Evolutionary conservation across 1,139 yeast genomes (phyloP), one percentile per base, ranked within the genome.

Genomic region (Eremothecium gossypii): DNA sequence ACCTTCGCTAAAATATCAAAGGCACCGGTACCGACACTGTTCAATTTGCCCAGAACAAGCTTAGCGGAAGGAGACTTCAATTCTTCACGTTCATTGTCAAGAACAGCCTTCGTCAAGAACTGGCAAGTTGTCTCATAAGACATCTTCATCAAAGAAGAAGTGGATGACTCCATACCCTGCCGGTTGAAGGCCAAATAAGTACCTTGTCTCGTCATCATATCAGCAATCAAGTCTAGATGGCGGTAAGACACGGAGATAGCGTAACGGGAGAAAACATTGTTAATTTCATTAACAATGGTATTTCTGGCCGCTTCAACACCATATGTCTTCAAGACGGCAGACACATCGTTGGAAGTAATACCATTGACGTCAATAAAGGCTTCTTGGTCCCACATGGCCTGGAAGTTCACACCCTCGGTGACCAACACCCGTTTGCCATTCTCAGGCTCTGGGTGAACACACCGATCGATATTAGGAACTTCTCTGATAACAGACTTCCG

Each of bases 281-380:
- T 83, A 63, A 93, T 85, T 73, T 93, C 99, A 56, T 86, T 83
- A 33, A 89, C 97, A 69, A 93, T 85, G 32, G 98, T 91, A 64
- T 87, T 86, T 67, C 98, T 79, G 20, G 98, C 98, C 36, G 98
- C 98, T 67, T 93, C 99, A 43, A 91, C 98, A 65, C 99, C 99
- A 58, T 93, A 93, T 0, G 95, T 86, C 53, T 73, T 76, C 57
- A 93, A 73, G 6, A 93, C 96, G 13, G 96, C 86, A 37, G 86
- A 80, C 54, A 93, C 80, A 65, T 93, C 98, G 71, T 93, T 93
- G 12, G 96, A 86, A 7, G 83, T 75, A 58, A 93, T 83, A 46
- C 79, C 80, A 63, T 91, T 83, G 50, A 89, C 95, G 55, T 87
- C 82, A 52, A 93, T 75, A 63, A 91, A 87, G 50, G 84, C 89